Conservation (phyloP, 2,329 filamentous ascomycete genomes). For the Mycosphaerella sp. region DNA sequence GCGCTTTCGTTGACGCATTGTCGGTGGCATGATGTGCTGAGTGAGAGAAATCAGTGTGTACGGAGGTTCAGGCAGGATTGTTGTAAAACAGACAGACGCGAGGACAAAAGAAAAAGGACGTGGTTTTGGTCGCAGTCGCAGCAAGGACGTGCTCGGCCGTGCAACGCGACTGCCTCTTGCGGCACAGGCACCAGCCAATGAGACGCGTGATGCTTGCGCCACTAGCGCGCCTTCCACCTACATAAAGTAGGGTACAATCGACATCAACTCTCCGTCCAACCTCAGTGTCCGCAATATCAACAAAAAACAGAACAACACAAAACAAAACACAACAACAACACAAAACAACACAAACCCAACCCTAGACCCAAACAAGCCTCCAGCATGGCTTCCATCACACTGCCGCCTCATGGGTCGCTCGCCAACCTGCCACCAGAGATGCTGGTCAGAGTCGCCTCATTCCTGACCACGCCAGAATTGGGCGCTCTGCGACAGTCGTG, state of each 20-base stretch:
- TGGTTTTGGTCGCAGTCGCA: no score
- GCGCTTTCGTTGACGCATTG: conserved; percentile 13
- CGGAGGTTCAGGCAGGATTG: no score
- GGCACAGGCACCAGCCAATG: not conserved
- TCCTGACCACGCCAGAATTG: conserved; percentile 53
- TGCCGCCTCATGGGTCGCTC: not conserved
- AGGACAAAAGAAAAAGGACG: no score
- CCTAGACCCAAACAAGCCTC: not conserved
- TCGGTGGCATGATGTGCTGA: not conserved
- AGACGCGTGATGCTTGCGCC: not conserved
- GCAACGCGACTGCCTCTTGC: no score
- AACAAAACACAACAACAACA: no score
- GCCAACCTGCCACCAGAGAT: conserved; percentile 49
- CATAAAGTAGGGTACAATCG: no score
- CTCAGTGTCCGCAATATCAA: no score
- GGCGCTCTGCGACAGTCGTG: conserved; percentile 48
- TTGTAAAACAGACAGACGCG: no score
- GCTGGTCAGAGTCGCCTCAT: conserved; percentile 49
- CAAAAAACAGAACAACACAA: no score
- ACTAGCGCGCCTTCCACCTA: not conserved
- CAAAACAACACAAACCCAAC: no score
- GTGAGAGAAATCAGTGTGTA: not conserved
- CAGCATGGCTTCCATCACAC: not conserved
- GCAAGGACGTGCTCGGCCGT: not conserved
- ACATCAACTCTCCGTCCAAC: not conserved